Base-by-base conservation (phyloP, 768 basidiomycete genomes). In the Chlorophyllum brunneum region DNA sequence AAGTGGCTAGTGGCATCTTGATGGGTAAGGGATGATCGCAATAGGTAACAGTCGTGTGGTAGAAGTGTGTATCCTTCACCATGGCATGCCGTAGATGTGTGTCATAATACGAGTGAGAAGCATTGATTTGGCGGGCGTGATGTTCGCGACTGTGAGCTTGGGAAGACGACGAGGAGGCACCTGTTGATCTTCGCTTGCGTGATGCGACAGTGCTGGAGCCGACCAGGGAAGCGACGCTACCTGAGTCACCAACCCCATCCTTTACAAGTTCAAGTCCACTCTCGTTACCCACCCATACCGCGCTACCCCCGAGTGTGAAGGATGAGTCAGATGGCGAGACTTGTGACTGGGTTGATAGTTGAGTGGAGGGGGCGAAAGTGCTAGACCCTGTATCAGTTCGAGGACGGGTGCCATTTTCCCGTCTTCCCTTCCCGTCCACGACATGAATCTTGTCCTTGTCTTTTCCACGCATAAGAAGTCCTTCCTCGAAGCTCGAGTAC, bases 31-130 rank as follows among this genome's bases (percentile, higher is more conserved):
- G 80, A 56, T 93, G 85, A 50, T 85, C 85, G 65, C 86, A 87
- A 69, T 94, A 95, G 11, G 76, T 80, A 50, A 95, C 88, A 9
- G 79, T 77, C 1, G 95, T 91, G 62, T 94, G 86, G 69, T 83
- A 98, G 64, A 90, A 95, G 65, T 98, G 95, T 31, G 95, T 98
- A 75, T 99, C 95, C 61, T 91, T 92, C 42, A 76, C 74, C 58
- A 77, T 57, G 24, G 75, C 74, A 52, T 76, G 69, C 43, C 82
- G 73, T 37, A 70, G 54, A 45, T 78, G 74, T 24, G 70, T 66
- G 52, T 85, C 81, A 51, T 70, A 70, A 46, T 71, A 66, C 7
- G 76, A 64, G 45, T 71, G 73, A 57, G 72, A 71, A 15, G 71
- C 64, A 34, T 63, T 64, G 38, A 63, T 62, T 43, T 67, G 67